These are phyloP conservation scores for Ramularia collo-cygni DNA, from an alignment of 2,329 filamentous ascomycete species.

Conservation along the genomic window DNA sequence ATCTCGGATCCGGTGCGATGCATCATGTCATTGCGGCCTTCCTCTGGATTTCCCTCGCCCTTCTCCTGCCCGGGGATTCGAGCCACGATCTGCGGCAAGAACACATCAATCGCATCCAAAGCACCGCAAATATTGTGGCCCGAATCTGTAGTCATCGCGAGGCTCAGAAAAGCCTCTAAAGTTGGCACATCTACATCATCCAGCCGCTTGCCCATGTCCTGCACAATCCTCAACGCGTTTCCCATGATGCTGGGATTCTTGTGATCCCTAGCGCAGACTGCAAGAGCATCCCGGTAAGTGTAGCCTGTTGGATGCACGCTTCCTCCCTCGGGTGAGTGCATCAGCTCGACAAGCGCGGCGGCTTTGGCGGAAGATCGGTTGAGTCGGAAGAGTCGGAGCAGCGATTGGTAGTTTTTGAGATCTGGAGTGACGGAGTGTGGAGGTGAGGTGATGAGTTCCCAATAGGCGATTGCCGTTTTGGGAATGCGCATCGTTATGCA, in stretches of 20 bases:
- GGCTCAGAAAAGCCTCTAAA: conserved; percentile 51
- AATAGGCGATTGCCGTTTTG: conserved; percentile 65
- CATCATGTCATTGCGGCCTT: conserved; percentile 7
- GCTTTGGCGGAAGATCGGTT: conserved; percentile 59
- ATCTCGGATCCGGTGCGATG: conserved; percentile 8
- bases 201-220: conserved; percentile 50
- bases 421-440: conserved; percentile 63
- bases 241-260: conserved; percentile 64
- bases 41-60: too few relatives aligned
- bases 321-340: conserved; percentile 19
- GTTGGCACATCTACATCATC: conserved; percentile 45
- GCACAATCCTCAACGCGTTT: conserved; percentile 58
- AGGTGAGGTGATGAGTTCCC: conserved; percentile 59
- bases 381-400: conserved; percentile 60
- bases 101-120: conserved; percentile 20
- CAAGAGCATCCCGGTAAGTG: conserved; percentile 67
- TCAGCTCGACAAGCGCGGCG: conserved; percentile 49
- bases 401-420: conserved; percentile 58
- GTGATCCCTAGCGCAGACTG: conserved; percentile 66
- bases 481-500: conserved; percentile 55
- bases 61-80: too few relatives aligned
- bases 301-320: conserved; percentile 33
- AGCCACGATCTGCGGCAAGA: conserved; percentile 5
- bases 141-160: conserved; percentile 42
- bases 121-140: conserved; percentile 23